These are phyloP conservation scores for Podospora pseudopauciseta DNA, from an alignment of 495 filamentous ascomycete species.

Conservation along the genomic window DNA sequence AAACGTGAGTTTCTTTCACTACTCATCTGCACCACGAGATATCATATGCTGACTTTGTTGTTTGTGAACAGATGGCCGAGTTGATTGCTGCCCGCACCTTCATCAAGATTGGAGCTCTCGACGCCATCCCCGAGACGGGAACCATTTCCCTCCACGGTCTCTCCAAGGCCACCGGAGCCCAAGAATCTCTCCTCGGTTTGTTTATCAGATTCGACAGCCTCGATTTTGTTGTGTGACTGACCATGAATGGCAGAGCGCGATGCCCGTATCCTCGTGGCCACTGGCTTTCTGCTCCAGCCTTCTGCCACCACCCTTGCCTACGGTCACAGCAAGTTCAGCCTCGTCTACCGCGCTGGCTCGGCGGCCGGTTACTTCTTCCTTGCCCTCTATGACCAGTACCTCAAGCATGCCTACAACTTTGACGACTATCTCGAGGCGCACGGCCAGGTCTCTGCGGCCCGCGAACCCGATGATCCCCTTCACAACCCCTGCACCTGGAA, in stretches of 20 bases:
- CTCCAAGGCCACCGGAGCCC: slow-evolving; percentile 19
- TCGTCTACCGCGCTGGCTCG: slow-evolving; percentile 17
- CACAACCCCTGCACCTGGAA: slow-evolving; percentile 19
- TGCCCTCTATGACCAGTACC: slow-evolving; percentile 23
- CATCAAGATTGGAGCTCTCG: slow-evolving; percentile 22
- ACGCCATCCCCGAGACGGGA: slow-evolving; percentile 21
- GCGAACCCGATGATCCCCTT: slow-evolving; percentile 19
- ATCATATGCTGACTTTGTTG: neutral
- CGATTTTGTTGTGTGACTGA: neutral
- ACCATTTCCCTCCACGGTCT: slow-evolving; percentile 20
- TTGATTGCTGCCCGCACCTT: slow-evolving; percentile 24
- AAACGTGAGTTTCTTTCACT: slow-evolving; percentile 10
- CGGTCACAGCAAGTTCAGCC: slow-evolving; percentile 23
- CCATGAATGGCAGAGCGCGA: slow-evolving; percentile 21
- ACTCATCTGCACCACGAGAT: neutral
- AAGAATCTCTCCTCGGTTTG: slow-evolving; percentile 24
- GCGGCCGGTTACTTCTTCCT: slow-evolving; percentile 24
- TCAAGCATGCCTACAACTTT: slow-evolving; percentile 22
- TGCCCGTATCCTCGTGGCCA: slow-evolving; percentile 21
- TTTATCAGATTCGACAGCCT: neutral
- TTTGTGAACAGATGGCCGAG: slow-evolving; percentile 22
- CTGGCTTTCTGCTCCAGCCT: slow-evolving; percentile 28
- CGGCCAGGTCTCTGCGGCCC: slow-evolving; percentile 14
- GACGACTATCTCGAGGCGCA: slow-evolving; percentile 24
- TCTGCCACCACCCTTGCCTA: slow-evolving; percentile 11